A percentile compares a stretch with the other conserved stretches of the same genome.
phyloP scores from a whole-genome alignment of 768 basidiomycete species.

The Amanita inopinata region DNA sequence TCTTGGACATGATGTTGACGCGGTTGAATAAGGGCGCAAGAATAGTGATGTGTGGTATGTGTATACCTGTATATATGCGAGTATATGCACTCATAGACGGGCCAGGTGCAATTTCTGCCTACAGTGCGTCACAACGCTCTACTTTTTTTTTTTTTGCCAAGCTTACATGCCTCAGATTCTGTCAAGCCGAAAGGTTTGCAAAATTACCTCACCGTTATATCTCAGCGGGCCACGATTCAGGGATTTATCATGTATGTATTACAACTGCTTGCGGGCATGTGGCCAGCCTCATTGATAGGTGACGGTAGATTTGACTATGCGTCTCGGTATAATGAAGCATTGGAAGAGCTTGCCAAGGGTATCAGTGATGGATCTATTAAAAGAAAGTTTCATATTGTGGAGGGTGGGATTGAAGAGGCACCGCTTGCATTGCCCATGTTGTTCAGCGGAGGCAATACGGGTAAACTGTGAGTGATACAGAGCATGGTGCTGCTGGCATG shows the following conservation, averaged over 20 bases:
- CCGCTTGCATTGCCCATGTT: slow-evolving; percentile 62
- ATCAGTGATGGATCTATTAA: slow-evolving; percentile 65
- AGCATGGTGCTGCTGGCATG: slow-evolving; percentile 3
- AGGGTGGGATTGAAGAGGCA: slow-evolving; percentile 63
- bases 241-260: slow-evolving; percentile 71
- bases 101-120: slow-evolving; percentile 75
- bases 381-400: slow-evolving; percentile 69
- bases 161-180: slow-evolving; percentile 31
- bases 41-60: slow-evolving; percentile 71
- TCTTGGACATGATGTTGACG: slow-evolving; percentile 68
- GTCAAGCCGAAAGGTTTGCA: slow-evolving; percentile 54
- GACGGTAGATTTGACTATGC: slow-evolving; percentile 62
- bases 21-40: slow-evolving; percentile 71
- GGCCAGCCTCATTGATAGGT: neutral
- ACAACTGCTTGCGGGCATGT: neutral
- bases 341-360: slow-evolving; percentile 44
- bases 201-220: slow-evolving; percentile 60
- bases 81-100: slow-evolving; percentile 2
- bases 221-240: slow-evolving; percentile 67
- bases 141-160: neutral
- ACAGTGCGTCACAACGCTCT: slow-evolving; percentile 39
- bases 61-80: neutral
- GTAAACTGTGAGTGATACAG: slow-evolving; percentile 48
- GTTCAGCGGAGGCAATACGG: slow-evolving; percentile 69
- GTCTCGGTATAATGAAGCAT: slow-evolving; percentile 46